phyloP scores from a whole-genome alignment of 345 rosid species.

The Citrus mangshanensis region DNA sequence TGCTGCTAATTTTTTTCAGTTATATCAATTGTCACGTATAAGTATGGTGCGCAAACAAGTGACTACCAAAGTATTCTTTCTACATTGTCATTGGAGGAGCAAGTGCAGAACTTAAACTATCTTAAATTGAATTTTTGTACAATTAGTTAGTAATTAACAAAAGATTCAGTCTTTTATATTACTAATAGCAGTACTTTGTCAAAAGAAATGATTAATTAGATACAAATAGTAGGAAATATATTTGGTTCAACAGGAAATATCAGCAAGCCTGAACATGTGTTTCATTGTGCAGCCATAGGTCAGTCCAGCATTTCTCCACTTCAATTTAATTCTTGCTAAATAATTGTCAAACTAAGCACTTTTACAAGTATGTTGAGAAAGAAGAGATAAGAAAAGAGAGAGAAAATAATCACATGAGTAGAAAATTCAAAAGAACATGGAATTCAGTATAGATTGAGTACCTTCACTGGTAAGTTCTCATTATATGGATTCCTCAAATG shows the following conservation, averaged over 20 bases:
- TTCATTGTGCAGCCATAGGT: not conserved
- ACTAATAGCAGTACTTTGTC: not conserved
- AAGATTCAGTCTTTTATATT: not conserved
- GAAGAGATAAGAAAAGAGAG: not conserved
- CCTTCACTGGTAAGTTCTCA: slow-evolving; percentile 98
- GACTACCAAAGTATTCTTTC: not conserved
- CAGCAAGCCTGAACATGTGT: not conserved
- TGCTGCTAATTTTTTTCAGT: not conserved
- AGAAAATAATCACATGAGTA: not conserved
- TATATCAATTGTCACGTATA: not conserved
- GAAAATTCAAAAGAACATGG: not conserved
- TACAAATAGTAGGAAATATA: not conserved
- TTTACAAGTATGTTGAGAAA: not conserved
- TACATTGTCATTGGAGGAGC: not conserved
- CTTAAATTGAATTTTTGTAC: not conserved
- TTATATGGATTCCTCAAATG: slow-evolving; percentile 94
- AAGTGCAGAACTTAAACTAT: not conserved
- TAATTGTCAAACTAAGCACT: not conserved
- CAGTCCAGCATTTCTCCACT: not conserved
- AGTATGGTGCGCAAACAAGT: not conserved
- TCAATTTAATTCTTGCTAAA: not conserved
- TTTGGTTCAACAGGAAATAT: not conserved
- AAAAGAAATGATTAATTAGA: not conserved
- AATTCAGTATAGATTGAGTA: slow-evolving; percentile 20
- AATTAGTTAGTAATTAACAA: not conserved